These are phyloP conservation scores for Monosporozyma unispora DNA, from an alignment of 805 yeast genomes.

Conservation along the genomic window DNA sequence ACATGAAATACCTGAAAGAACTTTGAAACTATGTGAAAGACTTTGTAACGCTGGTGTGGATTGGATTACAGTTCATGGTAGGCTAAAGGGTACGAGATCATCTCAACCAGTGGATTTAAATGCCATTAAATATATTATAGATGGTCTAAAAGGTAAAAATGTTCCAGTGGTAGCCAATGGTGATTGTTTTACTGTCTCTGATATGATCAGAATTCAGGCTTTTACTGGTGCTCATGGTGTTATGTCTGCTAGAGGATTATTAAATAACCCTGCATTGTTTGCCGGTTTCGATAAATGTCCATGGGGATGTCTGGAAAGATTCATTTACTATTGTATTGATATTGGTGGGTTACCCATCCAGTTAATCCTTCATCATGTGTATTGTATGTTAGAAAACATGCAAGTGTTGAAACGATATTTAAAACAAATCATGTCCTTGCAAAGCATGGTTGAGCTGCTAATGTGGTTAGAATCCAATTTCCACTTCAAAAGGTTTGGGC, in stretches of 20 bases:
- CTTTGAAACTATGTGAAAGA: slow-evolving; percentile 58
- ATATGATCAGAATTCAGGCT: slow-evolving; percentile 52
- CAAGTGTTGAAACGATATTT: slow-evolving; percentile 39
- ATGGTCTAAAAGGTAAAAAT: slow-evolving; percentile 31
- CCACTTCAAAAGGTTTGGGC: slow-evolving; percentile 55
- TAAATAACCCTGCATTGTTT: slow-evolving; percentile 82
- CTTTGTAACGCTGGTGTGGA: slow-evolving; percentile 88
- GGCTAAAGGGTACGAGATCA: slow-evolving; percentile 77
- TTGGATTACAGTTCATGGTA: slow-evolving; percentile 88
- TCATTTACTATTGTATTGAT: slow-evolving; percentile 68
- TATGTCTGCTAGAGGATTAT: slow-evolving; percentile 88
- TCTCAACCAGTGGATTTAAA: slow-evolving; percentile 75
- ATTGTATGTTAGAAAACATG: slow-evolving; percentile 68
- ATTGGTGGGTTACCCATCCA: slow-evolving; percentile 77
- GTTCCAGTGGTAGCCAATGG: slow-evolving; percentile 96
- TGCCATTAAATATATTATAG: slow-evolving; percentile 62
- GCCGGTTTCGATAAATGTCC: slow-evolving; percentile 68
- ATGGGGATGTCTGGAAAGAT: slow-evolving; percentile 82
- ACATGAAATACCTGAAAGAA: slow-evolving; percentile 49
- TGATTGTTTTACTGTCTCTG: slow-evolving; percentile 69
- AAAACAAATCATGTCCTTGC: slow-evolving; percentile 55
- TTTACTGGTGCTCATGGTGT: slow-evolving; percentile 81
- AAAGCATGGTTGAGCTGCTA: slow-evolving; percentile 50
- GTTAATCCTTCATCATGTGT: slow-evolving; percentile 76
- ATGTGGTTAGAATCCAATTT: slow-evolving; percentile 79